Base-by-base conservation (phyloP, 2,329 filamentous ascomycete species). In the Septoria petroselini region DNA sequence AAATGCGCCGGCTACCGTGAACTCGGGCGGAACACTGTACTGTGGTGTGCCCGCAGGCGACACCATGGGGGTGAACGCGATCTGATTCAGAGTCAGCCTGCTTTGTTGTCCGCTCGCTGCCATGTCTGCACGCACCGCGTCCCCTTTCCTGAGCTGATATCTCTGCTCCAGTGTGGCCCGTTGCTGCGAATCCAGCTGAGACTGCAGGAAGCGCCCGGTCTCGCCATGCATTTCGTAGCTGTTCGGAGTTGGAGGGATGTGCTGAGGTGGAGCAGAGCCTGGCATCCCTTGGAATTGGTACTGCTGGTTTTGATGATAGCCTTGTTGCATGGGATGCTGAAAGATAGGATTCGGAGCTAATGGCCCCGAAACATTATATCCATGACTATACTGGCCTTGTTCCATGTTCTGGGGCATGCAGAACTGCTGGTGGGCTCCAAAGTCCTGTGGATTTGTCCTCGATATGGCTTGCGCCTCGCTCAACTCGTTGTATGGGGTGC, bases 41-140 rank as follows among this genome's bases (percentile, higher is more conserved):
- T 90, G 76, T 17, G 88, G 87, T 1, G 87, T 91, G 35, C 91
- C 86, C 3, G 86, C 88, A n/a, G 88, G 88, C 14, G 88, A 91
- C 8, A 88, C 86, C 23, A 91, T 76, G 1, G 88, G 88, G 2
- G 87, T 91, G 64, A 91, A 91, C 7, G 60, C 59, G 25, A 61
- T 61, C 54, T 60, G 51, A 27, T 41, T 40, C 35, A 33, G 41
- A 48, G 55, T 58, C 53, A 55, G 53, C 42, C 50, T 39, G 25
- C 45, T 46, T 25, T 67, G 30, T 29, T 48, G 43, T 27, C 34
- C 48, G 35, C 38, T 17, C 23, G 17, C n/a, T 15, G 37, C 34
- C 19, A 25, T 11, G 21, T 41, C 80, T 79, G 38, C 66, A 75
- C 85, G 39, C 66, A 75, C 85, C 68, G 84, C 79, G 61, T 87